Conservation (phyloP, 2,329 filamentous ascomycete genomes). For the Monilinia polystroma region DNA sequence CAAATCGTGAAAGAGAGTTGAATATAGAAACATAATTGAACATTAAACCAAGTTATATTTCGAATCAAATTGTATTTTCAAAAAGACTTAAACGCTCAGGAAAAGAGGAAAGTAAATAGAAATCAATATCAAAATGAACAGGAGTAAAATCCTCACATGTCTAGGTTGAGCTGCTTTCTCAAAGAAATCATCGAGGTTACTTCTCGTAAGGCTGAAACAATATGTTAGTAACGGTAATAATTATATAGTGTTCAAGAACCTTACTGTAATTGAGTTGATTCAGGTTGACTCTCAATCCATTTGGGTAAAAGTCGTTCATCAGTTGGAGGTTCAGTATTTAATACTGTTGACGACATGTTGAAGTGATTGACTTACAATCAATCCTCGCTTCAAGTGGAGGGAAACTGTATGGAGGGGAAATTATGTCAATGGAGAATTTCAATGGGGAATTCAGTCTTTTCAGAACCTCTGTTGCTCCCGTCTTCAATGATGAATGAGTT, state of each 20-base stretch:
- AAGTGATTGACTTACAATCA: background rate
- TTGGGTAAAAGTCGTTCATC: constrained; percentile 37
- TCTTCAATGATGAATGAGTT: background rate
- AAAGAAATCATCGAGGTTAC: constrained; percentile 32
- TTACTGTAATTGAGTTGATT: constrained; percentile 42
- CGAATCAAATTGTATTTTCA: background rate
- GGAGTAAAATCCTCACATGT: constrained; percentile 37
- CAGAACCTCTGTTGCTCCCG: background rate
- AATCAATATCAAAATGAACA: background rate
- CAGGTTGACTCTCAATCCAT: constrained; percentile 47
- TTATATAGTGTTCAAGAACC: constrained; percentile 29
- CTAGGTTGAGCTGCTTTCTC: constrained; percentile 47
- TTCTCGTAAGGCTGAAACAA: constrained; percentile 29
- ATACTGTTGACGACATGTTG: background rate
- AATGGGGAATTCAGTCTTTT: background rate
- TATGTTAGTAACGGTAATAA: background rate
- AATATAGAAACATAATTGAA: background rate
- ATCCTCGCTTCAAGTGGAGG: constrained; percentile 16
- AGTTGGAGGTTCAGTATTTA: constrained; percentile 13
- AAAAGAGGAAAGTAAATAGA: background rate
- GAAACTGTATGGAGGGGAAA: background rate
- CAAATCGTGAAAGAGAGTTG: background rate
- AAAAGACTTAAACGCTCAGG: background rate
- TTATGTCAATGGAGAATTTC: background rate
- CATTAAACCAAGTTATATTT: background rate